These are phyloP conservation scores for Quercus berberidifolia DNA, from an alignment of 306 rosid genomes.

Conservation along the genomic window DNA sequence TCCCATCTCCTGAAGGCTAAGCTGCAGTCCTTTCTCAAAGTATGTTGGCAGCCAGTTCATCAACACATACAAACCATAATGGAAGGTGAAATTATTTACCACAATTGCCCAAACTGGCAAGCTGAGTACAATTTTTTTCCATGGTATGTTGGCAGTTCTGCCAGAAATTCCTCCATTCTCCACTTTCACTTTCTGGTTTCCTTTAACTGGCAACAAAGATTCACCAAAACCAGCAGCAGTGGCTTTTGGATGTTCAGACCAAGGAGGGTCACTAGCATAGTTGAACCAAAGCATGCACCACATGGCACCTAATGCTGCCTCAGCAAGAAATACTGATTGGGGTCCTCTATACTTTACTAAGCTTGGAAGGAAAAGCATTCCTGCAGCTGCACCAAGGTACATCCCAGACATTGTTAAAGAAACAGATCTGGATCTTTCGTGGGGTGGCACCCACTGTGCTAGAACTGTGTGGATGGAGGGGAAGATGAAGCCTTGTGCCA, in stretches of 20 bases:
- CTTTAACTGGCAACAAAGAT: conserved; percentile 54
- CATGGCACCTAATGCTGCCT: conserved; percentile 68
- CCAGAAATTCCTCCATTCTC: conserved; percentile 40
- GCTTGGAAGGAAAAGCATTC: conserved; percentile 84
- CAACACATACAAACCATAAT: conserved; percentile 85
- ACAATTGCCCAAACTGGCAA: conserved; percentile 98
- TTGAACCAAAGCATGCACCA: conserved; percentile 89
- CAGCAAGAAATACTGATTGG: conserved; percentile 77
- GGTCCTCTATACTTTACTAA: conserved; percentile 83
- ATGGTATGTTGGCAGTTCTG: conserved; percentile 59
- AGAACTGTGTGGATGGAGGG: conserved; percentile 96
- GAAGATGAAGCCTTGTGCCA: conserved; percentile 90
- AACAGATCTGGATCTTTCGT: conserved; percentile 92
- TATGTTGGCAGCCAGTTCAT: conserved; percentile 99
- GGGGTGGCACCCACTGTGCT: conserved; percentile 99
- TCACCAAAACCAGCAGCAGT: conserved; percentile 81
- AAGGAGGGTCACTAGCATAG: conserved; percentile 69
- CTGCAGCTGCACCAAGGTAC: conserved; percentile 89
- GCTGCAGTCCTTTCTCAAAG: conserved; percentile 86
- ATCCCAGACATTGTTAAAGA: conserved; percentile 92
- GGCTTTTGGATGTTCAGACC: conserved; percentile 75
- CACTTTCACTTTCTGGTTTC: conserved; percentile 43
- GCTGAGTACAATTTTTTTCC: conserved; percentile 70
- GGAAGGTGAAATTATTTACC: conserved; percentile 94
- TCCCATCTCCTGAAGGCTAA: conserved; percentile 98